phyloP scores from a whole-genome alignment of 139 green algal genomes.

The Chlamydomonas sphaeroides region DNA sequence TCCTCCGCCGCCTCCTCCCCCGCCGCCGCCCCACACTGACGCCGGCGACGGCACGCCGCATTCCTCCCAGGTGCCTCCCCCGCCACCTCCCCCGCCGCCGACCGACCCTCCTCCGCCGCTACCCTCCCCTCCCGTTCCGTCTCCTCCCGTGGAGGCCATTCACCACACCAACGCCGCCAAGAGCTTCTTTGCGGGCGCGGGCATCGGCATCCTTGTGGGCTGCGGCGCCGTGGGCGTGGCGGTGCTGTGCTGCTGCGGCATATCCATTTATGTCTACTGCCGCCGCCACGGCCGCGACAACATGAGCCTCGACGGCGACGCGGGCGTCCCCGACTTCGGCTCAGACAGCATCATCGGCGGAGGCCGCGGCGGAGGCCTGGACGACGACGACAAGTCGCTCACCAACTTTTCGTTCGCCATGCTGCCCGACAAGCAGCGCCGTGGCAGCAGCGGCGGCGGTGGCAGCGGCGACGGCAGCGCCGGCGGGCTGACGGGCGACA shows the following conservation, averaged over 20 bases:
- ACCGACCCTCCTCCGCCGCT: not conserved
- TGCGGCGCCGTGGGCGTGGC: not conserved
- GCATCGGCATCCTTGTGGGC: conserved; percentile 17
- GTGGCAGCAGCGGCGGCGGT: conserved; percentile 1
- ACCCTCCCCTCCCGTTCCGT: not conserved
- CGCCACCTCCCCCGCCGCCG: not conserved
- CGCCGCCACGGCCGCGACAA: not conserved
- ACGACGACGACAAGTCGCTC: not conserved
- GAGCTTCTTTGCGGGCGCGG: not conserved
- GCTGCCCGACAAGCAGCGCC: not conserved
- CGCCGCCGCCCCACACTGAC: too few species aligned
- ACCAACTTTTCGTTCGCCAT: conserved; percentile 38
- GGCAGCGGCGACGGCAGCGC: conserved; percentile 2
- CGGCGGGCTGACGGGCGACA: not conserved
- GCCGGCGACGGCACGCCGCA: too few species aligned
- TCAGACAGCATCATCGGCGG: not conserved
- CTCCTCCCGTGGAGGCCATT: too few species aligned
- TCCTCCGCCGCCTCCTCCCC: too few species aligned
- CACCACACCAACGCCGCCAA: not conserved
- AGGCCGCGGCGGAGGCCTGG: too few species aligned
- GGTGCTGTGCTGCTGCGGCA: conserved; percentile 7
- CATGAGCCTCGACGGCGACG: not conserved
- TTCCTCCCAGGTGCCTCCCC: too few species aligned
- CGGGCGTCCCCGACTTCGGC: too few species aligned
- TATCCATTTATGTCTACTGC: conserved; percentile 17